phyloP scores from a whole-genome alignment of 116 monocot genomes.

The Zostera marina region DNA sequence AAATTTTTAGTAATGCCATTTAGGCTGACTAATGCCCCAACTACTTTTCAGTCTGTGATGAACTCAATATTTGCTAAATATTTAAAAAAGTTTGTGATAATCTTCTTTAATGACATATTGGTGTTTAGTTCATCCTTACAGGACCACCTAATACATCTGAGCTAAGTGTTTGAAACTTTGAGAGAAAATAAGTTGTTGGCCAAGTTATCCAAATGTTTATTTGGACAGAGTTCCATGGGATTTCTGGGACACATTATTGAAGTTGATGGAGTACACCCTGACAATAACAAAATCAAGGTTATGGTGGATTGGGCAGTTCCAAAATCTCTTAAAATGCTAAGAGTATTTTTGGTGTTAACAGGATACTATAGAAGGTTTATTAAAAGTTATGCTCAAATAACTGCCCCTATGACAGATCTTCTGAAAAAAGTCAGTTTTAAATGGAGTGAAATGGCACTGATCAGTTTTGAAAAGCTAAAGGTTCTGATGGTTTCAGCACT shows the following conservation, averaged over 20 bases:
- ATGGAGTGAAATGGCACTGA: background rate
- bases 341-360: background rate
- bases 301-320: background rate
- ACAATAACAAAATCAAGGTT: background rate
- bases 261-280: background rate
- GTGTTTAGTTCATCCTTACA: background rate
- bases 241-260: background rate
- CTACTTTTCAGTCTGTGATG: background rate
- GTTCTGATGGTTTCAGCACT: background rate
- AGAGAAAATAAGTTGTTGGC: background rate
- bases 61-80: background rate
- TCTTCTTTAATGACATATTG: background rate
- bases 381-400: background rate
- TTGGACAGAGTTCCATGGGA: background rate
- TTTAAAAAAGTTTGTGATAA: background rate
- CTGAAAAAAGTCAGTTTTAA: background rate
- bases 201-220: background rate
- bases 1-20: constrained; percentile 1
- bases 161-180: background rate
- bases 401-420: background rate
- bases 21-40: background rate
- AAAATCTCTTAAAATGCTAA: background rate
- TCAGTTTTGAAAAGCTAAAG: background rate
- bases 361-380: background rate
- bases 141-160: background rate